Evolutionary conservation across 2,329 filamentous ascomycete species (phyloP), one percentile per base, ranked within the genome.

Genomic region (Chrysosporium keratinophilum): DNA sequence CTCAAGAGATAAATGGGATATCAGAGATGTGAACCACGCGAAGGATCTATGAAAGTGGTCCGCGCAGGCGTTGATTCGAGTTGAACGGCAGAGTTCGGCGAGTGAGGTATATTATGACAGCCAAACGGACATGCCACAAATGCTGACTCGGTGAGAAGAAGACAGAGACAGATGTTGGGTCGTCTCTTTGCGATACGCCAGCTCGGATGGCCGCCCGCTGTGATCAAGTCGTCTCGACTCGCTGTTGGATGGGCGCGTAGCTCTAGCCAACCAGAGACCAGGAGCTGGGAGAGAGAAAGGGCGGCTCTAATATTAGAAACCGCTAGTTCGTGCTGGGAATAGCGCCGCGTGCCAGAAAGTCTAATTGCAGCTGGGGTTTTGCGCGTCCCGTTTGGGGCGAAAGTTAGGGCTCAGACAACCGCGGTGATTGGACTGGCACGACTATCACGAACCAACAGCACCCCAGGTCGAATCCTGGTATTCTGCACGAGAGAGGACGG

Each of bases 251-350:
- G 48, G 56, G 56, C 56, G 56, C 51, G 51, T 57, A 57, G 46
- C 34, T 34, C 5, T n/a, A 35, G 44, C 56, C 47, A 57, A 53
- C 50, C 31, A 57, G 49, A 28, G 19, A 5, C 19, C 33, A 17
- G 23, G 20, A 28, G 15, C 20, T 35, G 49, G 46, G 19, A 20
- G 14, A 34, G 33, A 19, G 19, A 40, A 50, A 52, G 41, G 49
- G 43, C 41, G 45, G 50, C 31, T 41, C 47, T 45, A 57, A 53
- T 46, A 43, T 52, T 58, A 59, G 58, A 33, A 56, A 50, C 52
- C 44, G 34, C 58, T 58, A 59, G 40, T 14, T 50, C 48, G n/a
- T 1, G 43, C 54, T 23, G n/a, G 52, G 56, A 35, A 55, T 57
- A 46, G 54, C 41, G 15, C 20, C 19, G 43, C 19, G 28, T 44